Percentiles rank a stretch among this genome's conserved stretches.
phyloP scores from a whole-genome alignment of 2,329 filamentous ascomycete genomes.

The Thielaviopsis cerberus region DNA sequence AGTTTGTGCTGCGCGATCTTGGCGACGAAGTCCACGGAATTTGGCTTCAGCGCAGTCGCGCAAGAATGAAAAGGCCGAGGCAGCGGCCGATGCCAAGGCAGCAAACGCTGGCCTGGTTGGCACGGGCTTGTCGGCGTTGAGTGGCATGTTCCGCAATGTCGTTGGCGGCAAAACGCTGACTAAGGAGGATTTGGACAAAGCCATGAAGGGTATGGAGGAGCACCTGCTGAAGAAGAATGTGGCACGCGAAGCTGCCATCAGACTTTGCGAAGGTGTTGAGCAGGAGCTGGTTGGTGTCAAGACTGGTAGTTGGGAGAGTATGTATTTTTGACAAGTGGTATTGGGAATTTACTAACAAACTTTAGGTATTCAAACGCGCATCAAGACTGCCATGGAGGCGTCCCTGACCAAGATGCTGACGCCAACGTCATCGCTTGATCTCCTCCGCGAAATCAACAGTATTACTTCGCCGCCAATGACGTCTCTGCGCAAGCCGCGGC shows the following conservation, averaged over 20 bases:
- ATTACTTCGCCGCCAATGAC: constrained; percentile 49
- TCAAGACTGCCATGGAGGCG: constrained; percentile 74
- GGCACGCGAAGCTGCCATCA: constrained; percentile 77
- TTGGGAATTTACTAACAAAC: constrained; percentile 1
- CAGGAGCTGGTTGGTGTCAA: constrained; percentile 77
- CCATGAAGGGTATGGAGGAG: constrained; percentile 89
- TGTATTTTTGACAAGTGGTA: constrained; percentile 13
- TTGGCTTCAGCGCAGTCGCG: constrained; percentile 59
- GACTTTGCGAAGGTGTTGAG: constrained; percentile 80
- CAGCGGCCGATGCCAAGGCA: constrained; percentile 26
- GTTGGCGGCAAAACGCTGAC: constrained; percentile 87
- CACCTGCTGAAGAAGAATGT: constrained; percentile 92
- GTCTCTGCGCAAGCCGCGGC: constrained; percentile 46
- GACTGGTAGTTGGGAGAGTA: constrained; percentile 73
- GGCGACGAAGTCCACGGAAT: constrained; percentile 88
- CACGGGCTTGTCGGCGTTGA: constrained; percentile 63
- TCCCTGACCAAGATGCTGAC: constrained; percentile 91
- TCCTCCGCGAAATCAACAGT: constrained; percentile 79
- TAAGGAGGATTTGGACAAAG: constrained; percentile 73
- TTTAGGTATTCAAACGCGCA: constrained; percentile 55
- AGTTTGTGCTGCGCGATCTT: constrained; percentile 84
- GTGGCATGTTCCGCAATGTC: constrained; percentile 81
- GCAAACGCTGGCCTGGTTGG: constrained; percentile 49
- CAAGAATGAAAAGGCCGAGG: constrained; percentile 18
- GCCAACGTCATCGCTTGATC: constrained; percentile 81